phyloP scores from a whole-genome alignment of 805 yeast genomes.

The Ogataea pini region DNA sequence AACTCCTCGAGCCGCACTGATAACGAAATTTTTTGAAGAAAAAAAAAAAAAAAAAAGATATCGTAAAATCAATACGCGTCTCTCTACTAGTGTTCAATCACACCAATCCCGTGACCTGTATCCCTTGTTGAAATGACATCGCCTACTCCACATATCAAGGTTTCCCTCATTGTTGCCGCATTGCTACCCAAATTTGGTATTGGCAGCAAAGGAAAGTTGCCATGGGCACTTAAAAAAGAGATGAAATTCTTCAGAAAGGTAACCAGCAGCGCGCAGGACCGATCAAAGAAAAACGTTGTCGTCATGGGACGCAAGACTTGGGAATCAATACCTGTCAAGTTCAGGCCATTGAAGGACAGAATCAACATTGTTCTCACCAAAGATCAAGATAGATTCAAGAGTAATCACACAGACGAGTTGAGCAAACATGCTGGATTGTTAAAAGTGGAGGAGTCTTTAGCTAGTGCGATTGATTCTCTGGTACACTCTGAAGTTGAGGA shows the following conservation, averaged over 20 bases:
- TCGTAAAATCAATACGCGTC: background rate
- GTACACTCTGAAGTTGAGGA: constrained; percentile 44
- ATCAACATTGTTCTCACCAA: constrained; percentile 76
- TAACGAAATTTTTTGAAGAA: background rate
- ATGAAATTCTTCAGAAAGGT: constrained; percentile 81
- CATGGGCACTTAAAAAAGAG: constrained; percentile 85
- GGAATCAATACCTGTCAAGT: constrained; percentile 86
- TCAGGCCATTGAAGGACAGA: constrained; percentile 79
- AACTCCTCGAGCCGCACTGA: background rate
- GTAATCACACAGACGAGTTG: constrained; percentile 31
- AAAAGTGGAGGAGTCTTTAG: constrained; percentile 42
- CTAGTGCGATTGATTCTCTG: constrained; percentile 42
- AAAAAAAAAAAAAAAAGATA: too few species aligned
- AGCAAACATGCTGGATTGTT: constrained; percentile 19
- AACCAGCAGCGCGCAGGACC: constrained; percentile 48
- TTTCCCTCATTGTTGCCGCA: constrained; percentile 82
- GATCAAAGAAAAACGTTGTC: constrained; percentile 64
- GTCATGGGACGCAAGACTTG: constrained; percentile 96
- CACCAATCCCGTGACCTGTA: too few species aligned
- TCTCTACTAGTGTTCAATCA: too few species aligned
- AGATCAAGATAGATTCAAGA: constrained; percentile 26
- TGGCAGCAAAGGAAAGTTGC: constrained; percentile 77
- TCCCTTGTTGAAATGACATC: too few species aligned
- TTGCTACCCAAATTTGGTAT: constrained; percentile 79
- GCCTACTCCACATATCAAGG: constrained; percentile 33